Conservation (phyloP, 805 yeast genomes). For the Metschnikowia lunata region DNA sequence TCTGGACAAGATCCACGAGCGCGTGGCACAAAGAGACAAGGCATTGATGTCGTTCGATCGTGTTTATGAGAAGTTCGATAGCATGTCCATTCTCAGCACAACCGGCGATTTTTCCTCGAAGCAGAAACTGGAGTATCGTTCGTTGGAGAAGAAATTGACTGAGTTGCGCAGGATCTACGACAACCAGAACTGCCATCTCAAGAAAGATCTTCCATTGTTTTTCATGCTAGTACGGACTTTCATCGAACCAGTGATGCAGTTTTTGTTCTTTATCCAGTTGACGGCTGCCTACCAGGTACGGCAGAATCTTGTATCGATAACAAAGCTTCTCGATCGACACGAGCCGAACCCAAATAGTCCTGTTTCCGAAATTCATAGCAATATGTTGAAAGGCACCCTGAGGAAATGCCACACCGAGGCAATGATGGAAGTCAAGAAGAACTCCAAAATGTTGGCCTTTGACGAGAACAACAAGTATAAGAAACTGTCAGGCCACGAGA, state of each 20-base stretch:
- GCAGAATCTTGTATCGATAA: conserved; percentile 18
- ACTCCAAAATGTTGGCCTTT: neutral
- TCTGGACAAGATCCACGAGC: conserved; percentile 23
- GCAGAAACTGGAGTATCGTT: conserved; percentile 24
- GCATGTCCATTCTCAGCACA: conserved; percentile 29
- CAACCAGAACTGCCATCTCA: conserved; percentile 33
- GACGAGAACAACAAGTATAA: neutral
- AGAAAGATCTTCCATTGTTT: conserved; percentile 45
- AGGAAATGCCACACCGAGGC: neutral
- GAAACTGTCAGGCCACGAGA: no score
- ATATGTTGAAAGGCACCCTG: neutral
- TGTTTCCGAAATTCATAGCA: neutral
- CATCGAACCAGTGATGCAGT: conserved; percentile 27
- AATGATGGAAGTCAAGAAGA: neutral
- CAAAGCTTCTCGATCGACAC: conserved; percentile 6
- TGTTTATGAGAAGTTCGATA: conserved; percentile 25
- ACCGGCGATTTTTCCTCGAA: conserved; percentile 29
- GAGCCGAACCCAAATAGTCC: neutral
- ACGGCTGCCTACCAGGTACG: conserved; percentile 29
- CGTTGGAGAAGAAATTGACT: conserved; percentile 25
- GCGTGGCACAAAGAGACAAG: conserved; percentile 26
- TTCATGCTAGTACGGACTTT: conserved; percentile 28
- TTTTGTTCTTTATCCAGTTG: conserved; percentile 37
- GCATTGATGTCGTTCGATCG: conserved; percentile 38
- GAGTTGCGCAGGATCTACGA: conserved; percentile 27